A percentile compares a stretch with the other conserved stretches of the same genome.
Conservation (phyloP, 2,329 filamentous ascomycete genomes). For the Penicillium frequentans region DNA sequence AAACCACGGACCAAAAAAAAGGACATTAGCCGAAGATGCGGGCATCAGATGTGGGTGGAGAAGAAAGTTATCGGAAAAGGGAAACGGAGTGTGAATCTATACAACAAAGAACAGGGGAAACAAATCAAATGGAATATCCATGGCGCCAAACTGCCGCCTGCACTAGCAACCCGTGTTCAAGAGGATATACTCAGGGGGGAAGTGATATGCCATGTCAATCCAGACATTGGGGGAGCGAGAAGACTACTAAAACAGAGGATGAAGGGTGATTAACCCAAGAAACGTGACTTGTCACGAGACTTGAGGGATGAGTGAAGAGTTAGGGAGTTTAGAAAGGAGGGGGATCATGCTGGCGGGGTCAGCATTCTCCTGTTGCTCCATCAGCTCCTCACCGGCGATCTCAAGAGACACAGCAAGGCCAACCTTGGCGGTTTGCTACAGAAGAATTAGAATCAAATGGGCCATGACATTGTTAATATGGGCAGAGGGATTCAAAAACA, state of each 20-base stretch:
- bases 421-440: conserved; percentile 88
- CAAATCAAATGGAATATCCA: conserved; percentile 27
- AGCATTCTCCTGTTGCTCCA: conserved; percentile 73
- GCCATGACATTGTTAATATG: not conserved
- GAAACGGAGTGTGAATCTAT: conserved; percentile 13
- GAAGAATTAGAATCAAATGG: not conserved
- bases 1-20: conserved; percentile 21
- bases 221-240: conserved; percentile 38
- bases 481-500: not conserved
- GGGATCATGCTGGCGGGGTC: conserved; percentile 45
- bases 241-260: conserved; percentile 47
- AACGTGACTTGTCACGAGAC: conserved; percentile 6
- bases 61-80: conserved; percentile 19
- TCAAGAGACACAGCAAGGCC: conserved; percentile 93
- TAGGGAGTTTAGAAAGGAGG: conserved; percentile 49
- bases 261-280: conserved; percentile 31
- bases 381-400: conserved; percentile 77
- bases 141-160: conserved; percentile 39
- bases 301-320: conserved; percentile 10
- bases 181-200: conserved; percentile 30
- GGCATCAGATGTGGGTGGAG: conserved; percentile 26
- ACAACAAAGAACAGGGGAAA: conserved; percentile 8
- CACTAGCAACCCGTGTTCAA: conserved; percentile 35
- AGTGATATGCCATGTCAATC: conserved; percentile 32
- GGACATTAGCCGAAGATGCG: conserved; percentile 16